phyloP scores from a whole-genome alignment of 768 basidiomycete species.

The Boletus fagicola region DNA sequence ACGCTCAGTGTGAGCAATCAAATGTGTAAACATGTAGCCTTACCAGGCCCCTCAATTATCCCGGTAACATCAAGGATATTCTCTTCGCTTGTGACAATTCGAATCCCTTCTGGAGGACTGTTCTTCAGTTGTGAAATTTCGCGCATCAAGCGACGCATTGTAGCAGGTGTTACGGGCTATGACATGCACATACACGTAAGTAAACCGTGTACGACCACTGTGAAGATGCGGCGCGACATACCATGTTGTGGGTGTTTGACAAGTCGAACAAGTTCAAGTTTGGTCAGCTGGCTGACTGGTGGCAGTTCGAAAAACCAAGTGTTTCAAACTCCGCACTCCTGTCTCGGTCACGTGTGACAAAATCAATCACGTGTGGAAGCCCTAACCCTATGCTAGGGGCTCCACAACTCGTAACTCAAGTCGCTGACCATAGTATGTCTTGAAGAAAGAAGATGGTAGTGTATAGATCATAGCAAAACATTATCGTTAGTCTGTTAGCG shows the following conservation, averaged over 20 bases:
- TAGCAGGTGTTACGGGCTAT: constrained; percentile 48
- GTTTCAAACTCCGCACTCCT: constrained; percentile 27
- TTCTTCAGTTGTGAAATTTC: constrained; percentile 80
- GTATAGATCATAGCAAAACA: constrained; percentile 11
- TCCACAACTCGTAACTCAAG: no score
- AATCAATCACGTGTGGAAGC: constrained; percentile 24
- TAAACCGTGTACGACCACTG: not conserved
- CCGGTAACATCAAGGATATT: constrained; percentile 87
- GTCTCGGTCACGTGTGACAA: constrained; percentile 27
- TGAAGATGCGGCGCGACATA: constrained; percentile 10
- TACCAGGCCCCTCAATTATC: constrained; percentile 88
- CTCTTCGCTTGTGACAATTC: constrained; percentile 81
- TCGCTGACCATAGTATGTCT: not conserved
- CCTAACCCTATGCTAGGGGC: constrained; percentile 15
- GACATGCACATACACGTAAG: not conserved
- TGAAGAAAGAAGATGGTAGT: not conserved
- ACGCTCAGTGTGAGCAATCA: constrained; percentile 6
- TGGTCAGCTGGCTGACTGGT: constrained; percentile 15
- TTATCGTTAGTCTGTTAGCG: constrained; percentile 40
- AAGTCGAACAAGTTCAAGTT: constrained; percentile 7
- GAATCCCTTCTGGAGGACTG: constrained; percentile 89
- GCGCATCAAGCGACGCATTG: constrained; percentile 83
- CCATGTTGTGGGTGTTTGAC: constrained; percentile 20
- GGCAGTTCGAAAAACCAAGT: constrained; percentile 25
- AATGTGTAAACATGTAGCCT: constrained; percentile 27